Conservation (phyloP, 1,284 basidiomycete genomes). For the Irpex sp. region DNA sequence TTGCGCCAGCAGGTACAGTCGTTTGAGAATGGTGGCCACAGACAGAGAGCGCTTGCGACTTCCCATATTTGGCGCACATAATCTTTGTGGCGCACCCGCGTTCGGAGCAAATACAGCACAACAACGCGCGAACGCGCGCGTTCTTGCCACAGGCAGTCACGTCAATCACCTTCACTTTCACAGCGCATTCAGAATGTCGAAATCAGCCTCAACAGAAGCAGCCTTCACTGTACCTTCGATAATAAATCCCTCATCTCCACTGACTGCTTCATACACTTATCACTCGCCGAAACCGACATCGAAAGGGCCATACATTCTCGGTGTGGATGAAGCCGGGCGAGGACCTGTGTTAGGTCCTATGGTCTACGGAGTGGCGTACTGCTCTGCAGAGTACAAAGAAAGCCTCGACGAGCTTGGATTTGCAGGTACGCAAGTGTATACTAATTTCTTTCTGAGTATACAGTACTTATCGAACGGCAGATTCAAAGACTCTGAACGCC, state of each 20-base stretch:
- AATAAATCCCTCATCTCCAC: conserved; percentile 25
- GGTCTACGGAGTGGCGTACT: conserved; percentile 95
- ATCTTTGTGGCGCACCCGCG: background rate
- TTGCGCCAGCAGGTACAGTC: too few species aligned
- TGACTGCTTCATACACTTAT: conserved; percentile 78
- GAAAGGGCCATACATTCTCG: conserved; percentile 78
- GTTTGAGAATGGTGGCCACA: too few species aligned
- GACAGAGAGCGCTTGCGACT: too few species aligned
- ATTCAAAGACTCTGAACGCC: conserved; percentile 89
- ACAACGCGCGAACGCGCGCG: background rate
- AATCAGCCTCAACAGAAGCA: background rate
- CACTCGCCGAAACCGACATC: conserved; percentile 72
- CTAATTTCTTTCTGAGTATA: background rate
- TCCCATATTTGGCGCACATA: too few species aligned
- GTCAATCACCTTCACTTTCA: too few species aligned
- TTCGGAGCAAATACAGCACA: background rate
- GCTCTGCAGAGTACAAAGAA: conserved; percentile 76
- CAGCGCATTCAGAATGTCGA: too few species aligned
- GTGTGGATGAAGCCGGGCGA: conserved; percentile 95
- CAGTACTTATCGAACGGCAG: conserved; percentile 33
- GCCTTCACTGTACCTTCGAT: conserved; percentile 26
- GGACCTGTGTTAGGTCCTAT: conserved; percentile 93
- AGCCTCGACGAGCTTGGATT: conserved; percentile 83
- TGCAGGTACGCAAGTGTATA: conserved; percentile 54
- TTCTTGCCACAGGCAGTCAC: too few species aligned